Evolutionary conservation across 805 yeast species (phyloP).

Genomic region (Pachysolen tannophilus): DNA sequence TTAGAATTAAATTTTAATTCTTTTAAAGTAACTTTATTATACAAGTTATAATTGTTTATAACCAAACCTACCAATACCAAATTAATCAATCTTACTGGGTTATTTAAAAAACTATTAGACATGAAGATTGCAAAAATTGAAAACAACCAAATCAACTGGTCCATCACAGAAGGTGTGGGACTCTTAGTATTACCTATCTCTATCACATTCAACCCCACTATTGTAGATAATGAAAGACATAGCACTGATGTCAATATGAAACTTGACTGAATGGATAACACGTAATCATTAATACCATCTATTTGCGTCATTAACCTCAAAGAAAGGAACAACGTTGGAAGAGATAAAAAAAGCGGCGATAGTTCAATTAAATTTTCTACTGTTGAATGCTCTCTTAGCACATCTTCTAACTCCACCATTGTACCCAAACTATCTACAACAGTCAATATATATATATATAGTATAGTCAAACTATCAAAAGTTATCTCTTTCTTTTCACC

Average conservation of each 20-base stretch:
- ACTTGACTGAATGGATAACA: neutral
- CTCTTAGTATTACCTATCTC: neutral
- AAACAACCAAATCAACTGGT: constrained; percentile 1
- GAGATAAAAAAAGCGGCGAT: constrained; percentile 24
- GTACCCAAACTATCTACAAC: no score
- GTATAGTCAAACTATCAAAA: no score
- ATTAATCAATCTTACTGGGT: constrained; percentile 19
- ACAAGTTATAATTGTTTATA: constrained; percentile 13
- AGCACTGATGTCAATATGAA: neutral
- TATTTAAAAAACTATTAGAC: constrained; percentile 15
- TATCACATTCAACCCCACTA: neutral
- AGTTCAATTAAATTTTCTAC: constrained; percentile 16
- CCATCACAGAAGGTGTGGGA: neutral
- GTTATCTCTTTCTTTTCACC: constrained; percentile 4
- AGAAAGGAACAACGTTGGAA: constrained; percentile 25
- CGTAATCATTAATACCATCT: neutral
- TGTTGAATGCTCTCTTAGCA: no score
- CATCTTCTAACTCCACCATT: no score
- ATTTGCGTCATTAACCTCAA: constrained; percentile 15
- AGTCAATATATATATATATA: no score
- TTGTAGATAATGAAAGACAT: constrained; percentile 2
- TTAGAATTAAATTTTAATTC: constrained; percentile 7
- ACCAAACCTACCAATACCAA: constrained; percentile 16
- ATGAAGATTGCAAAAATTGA: constrained; percentile 4
- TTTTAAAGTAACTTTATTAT: constrained; percentile 14